Percentiles rank a stretch among this genome's conserved stretches.
Evolutionary conservation across 225 moss, liverwort and hornwort genomes (phyloP).

Genomic region (Marchantia polymorpha): DNA sequence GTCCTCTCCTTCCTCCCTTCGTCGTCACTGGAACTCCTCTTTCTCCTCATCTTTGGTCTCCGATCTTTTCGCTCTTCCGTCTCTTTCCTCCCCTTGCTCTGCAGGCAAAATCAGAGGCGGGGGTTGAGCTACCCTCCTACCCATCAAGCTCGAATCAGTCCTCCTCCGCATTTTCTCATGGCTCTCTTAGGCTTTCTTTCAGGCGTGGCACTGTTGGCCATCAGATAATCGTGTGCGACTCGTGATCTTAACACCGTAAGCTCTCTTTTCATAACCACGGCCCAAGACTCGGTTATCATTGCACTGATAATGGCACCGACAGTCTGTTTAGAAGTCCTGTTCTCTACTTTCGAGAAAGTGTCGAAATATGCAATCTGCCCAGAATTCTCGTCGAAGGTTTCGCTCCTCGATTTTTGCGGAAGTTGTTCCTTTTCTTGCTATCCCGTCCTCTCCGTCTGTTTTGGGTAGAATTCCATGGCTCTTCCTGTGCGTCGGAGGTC

Average conservation of each 20-base stretch:
- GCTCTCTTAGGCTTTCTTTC: background rate
- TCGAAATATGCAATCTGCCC: background rate
- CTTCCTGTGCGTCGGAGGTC: background rate
- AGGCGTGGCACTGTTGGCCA: background rate
- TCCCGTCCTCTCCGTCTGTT: background rate
- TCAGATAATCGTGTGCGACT: background rate
- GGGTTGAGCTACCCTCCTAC: background rate
- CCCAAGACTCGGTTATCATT: background rate
- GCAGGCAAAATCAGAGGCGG: background rate
- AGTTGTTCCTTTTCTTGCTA: background rate
- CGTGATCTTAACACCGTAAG: background rate
- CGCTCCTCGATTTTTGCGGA: background rate
- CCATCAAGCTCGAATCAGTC: background rate
- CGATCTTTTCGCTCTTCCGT: conserved; percentile 3
- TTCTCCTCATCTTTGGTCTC: background rate
- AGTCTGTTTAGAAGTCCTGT: background rate
- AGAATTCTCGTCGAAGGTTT: background rate
- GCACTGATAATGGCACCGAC: background rate
- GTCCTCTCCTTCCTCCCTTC: background rate
- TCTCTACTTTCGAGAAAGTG: background rate
- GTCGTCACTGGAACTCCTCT: background rate
- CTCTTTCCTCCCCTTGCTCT: background rate
- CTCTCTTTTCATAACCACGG: background rate
- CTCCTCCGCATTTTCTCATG: background rate
- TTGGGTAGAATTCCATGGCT: background rate